Percentiles rank a stretch among this genome's conserved stretches.
Evolutionary conservation across 1,139 yeast species (phyloP).

Genomic region (Nakaseomyces kungkrabaensis): DNA sequence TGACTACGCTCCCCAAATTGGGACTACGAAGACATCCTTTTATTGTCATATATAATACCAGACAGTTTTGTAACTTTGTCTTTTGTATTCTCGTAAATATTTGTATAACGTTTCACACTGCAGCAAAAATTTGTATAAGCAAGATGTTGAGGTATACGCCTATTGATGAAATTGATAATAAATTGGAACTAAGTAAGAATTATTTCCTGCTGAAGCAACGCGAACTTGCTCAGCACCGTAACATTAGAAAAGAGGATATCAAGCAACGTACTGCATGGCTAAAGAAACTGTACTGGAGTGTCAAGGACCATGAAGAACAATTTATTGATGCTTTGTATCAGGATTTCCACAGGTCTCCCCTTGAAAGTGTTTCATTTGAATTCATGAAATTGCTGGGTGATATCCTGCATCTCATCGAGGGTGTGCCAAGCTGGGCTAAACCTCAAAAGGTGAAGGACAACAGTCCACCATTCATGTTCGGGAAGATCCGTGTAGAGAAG

Average conservation of each 20-base stretch:
- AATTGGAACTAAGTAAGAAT: slow-evolving; percentile 11
- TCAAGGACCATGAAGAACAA: slow-evolving; percentile 49
- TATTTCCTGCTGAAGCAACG: slow-evolving; percentile 16
- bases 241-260: slow-evolving; percentile 33
- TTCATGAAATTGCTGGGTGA: slow-evolving; percentile 44
- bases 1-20: no score
- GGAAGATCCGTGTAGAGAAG: slow-evolving; percentile 45
- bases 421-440: slow-evolving; percentile 52
- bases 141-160: slow-evolving; percentile 10
- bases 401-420: slow-evolving; percentile 48
- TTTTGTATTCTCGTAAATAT: no score
- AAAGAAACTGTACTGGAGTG: slow-evolving; percentile 55
- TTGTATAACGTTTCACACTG: no score
- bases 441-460: slow-evolving; percentile 40
- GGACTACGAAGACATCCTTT: no score
- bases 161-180: slow-evolving; percentile 15
- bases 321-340: slow-evolving; percentile 48
- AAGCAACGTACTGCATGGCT: slow-evolving; percentile 54
- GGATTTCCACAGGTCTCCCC: slow-evolving; percentile 57
- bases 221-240: slow-evolving; percentile 9
- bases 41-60: neutral
- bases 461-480: slow-evolving; percentile 39
- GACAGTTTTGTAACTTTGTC: no score
- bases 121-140: neutral
- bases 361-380: slow-evolving; percentile 58